Evolutionary conservation across 83 land plant species (phyloP).

Genomic region (Diphasiastrum complanatum): DNA sequence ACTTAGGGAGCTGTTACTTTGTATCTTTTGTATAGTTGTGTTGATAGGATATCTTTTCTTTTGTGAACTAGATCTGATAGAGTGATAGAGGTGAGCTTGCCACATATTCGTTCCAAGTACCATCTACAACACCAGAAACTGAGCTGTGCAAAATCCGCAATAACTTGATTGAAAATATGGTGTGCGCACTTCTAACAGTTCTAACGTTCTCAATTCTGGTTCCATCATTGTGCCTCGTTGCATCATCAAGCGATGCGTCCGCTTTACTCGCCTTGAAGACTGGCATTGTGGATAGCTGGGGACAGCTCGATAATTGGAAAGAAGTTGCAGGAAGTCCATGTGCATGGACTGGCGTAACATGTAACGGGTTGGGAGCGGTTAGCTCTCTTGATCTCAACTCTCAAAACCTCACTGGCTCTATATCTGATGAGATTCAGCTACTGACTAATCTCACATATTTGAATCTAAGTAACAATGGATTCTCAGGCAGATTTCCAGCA

Average conservation of each 20-base stretch:
- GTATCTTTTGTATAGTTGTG: too few species aligned
- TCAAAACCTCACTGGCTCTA: neutral
- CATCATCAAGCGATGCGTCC: neutral
- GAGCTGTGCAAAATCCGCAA: too few species aligned
- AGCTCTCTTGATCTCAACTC: neutral
- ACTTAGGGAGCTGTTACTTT: too few species aligned
- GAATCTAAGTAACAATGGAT: neutral
- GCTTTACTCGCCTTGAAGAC: neutral
- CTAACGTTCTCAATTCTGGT: too few species aligned
- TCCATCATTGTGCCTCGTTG: too few species aligned
- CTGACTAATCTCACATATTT: neutral
- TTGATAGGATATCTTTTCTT: too few species aligned
- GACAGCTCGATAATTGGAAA: neutral
- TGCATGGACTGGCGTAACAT: neutral
- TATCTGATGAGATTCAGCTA: neutral
- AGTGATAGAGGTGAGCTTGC: too few species aligned
- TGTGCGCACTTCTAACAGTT: too few species aligned
- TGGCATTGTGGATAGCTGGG: neutral
- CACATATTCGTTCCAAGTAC: too few species aligned
- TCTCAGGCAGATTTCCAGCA: neutral
- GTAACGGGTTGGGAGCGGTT: neutral
- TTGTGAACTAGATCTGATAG: too few species aligned
- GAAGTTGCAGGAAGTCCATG: neutral
- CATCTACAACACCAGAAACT: too few species aligned
- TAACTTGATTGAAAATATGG: too few species aligned